These are phyloP conservation scores for Adansonia digitata DNA, from an alignment of 345 rosid species.

Conservation along the genomic window DNA sequence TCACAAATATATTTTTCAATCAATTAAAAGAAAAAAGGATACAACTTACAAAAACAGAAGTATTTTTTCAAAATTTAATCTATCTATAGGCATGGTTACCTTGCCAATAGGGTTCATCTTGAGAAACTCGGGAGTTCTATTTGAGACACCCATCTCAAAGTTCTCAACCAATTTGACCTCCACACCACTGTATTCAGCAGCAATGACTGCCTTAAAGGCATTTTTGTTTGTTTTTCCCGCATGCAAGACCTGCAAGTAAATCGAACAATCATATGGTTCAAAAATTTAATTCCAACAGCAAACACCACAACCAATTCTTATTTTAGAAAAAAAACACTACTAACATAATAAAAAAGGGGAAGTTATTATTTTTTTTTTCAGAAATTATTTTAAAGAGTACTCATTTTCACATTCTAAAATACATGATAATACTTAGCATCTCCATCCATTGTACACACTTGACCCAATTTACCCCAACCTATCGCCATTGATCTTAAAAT, in stretches of 20 bases:
- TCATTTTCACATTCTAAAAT: neutral
- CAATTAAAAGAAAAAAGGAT: too few species aligned
- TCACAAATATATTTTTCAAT: too few species aligned
- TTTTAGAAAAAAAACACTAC: neutral
- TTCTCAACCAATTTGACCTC: conserved; percentile 47
- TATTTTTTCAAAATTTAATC: conserved; percentile 1
- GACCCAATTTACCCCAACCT: neutral
- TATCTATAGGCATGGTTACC: conserved; percentile 36
- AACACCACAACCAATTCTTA: neutral
- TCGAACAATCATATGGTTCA: neutral
- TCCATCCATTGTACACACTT: neutral
- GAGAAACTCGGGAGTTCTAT: conserved; percentile 74
- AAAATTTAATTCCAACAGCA: neutral
- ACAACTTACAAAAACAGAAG: neutral
- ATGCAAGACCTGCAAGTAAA: conserved; percentile 46
- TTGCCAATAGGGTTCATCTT: conserved; percentile 94
- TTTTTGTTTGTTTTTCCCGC: conserved; percentile 52
- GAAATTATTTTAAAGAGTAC: neutral
- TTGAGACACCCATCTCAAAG: conserved; percentile 79
- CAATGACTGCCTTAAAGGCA: conserved; percentile 64
- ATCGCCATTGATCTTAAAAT: neutral
- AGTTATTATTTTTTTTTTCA: neutral
- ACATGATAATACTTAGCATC: neutral
- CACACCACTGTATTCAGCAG: conserved; percentile 76
- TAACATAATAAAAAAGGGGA: too few species aligned